Evolutionary conservation across 768 basidiomycete species (phyloP), one percentile per base, ranked within the genome.

Genomic region (Hygrophorus russula): DNA sequence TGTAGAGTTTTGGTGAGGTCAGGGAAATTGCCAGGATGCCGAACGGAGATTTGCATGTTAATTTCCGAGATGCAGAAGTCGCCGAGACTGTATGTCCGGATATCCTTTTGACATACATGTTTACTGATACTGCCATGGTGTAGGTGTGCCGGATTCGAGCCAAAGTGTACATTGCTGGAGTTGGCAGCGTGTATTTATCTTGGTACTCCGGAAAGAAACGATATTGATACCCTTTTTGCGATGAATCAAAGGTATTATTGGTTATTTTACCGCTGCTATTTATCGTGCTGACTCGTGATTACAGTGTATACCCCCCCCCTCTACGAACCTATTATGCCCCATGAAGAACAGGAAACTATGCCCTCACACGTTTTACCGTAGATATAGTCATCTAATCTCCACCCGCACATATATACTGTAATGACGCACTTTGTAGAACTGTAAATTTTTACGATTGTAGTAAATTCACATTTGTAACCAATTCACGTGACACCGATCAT

Each of bases 141-240:
- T 46, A 86, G 83, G 83, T 86, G 2, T 88, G 84, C 55, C 82
- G 85, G 32, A 60, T 88, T 46, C 78, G 82, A 50, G 85, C 85
- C 40, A 74, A 73, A 55, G 85, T 88, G 1, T 67, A 72, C 53
- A 87, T 88, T 45, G 61, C 71, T 31, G 80, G 82, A 37, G 84
- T 82, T 7, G 85, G 85, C 48, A 85, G 82, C 56, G 84, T 87
- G 27, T 70, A 78, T 50, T 64, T 88, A 43, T 87, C 85, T 29
- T 87, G 84, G 83, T 73, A 64, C 45, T 67, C 73, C 9, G 80
- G 81, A 45, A 69, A 67, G 51, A 73, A 67, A 47, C 64, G 63
- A 54, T 66, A 47, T 53, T 32, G 34, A 47, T 39, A 33, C 36
- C 38, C 20, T 27, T 4, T n/a, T 19, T 27, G n/a, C 39, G 24